Conservation (phyloP, 176 grass and related monocot genomes). For the Pontederia crassipes region DNA sequence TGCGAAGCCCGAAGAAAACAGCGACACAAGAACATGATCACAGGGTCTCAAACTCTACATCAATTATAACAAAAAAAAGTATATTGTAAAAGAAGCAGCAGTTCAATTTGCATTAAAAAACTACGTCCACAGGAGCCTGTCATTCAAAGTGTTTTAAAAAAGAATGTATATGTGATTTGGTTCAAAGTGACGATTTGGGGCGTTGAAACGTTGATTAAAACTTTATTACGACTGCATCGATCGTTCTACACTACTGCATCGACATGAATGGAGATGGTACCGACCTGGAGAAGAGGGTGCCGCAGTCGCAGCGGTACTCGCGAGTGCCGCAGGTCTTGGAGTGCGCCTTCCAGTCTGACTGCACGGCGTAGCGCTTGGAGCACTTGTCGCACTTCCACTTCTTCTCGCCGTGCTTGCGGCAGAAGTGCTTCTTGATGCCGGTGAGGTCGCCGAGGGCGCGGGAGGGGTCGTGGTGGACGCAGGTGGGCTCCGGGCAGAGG, state of each 20-base stretch:
- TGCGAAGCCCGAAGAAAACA: too few relatives aligned
- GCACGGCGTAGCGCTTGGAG: slow-evolving; percentile 21
- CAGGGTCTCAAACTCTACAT: too few relatives aligned
- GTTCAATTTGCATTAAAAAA: too few relatives aligned
- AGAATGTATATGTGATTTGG: too few relatives aligned
- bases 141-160: not conserved
- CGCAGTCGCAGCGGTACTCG: slow-evolving; percentile 25
- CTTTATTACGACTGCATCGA: too few relatives aligned
- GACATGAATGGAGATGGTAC: not conserved
- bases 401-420: slow-evolving; percentile 22
- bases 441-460: slow-evolving; percentile 24
- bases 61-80: too few relatives aligned
- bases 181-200: too few relatives aligned
- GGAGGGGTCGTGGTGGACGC: slow-evolving; percentile 16
- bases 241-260: not conserved
- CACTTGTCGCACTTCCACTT: slow-evolving; percentile 26
- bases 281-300: slow-evolving; percentile 23
- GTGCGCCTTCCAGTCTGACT: slow-evolving; percentile 26
- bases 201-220: too few relatives aligned
- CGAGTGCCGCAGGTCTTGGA: slow-evolving; percentile 23
- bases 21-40: too few relatives aligned
- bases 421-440: slow-evolving; percentile 23
- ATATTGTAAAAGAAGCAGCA: too few relatives aligned
- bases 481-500: slow-evolving; percentile 14
- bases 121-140: too few relatives aligned